Conservation (phyloP, 2,329 filamentous ascomycete genomes). For the Acephala macrosclerotiorum region DNA sequence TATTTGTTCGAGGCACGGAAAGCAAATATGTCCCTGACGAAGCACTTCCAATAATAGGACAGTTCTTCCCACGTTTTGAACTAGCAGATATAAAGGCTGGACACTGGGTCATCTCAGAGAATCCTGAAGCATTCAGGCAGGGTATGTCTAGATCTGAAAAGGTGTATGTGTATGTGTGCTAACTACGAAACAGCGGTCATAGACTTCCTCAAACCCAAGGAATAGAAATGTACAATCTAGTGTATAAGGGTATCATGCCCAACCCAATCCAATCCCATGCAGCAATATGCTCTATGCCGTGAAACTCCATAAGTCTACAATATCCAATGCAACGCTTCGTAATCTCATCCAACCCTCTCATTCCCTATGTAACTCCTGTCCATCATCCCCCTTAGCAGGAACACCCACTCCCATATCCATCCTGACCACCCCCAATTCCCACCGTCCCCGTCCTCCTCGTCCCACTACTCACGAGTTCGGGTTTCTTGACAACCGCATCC, state of each 20-base stretch:
- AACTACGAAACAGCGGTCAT: conserved; percentile 59
- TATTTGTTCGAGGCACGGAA: conserved; percentile 81
- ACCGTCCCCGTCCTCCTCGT: conserved; percentile 35
- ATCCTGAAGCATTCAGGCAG: conserved; percentile 78
- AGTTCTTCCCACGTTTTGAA: conserved; percentile 82
- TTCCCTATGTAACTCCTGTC: neutral
- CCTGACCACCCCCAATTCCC: conserved; percentile 34
- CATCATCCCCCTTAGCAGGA: conserved; percentile 30
- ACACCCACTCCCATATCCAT: conserved; percentile 33
- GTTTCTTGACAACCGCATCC: conserved; percentile 55
- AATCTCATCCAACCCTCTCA: neutral
- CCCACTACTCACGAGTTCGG: conserved; percentile 48
- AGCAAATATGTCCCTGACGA: conserved; percentile 86
- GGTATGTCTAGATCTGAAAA: conserved; percentile 56
- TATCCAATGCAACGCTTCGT: conserved; percentile 10
- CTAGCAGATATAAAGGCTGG: conserved; percentile 79
- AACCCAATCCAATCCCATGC: conserved; percentile 17
- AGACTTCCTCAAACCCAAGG: conserved; percentile 62
- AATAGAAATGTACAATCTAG: conserved; percentile 41
- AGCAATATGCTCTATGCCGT: conserved; percentile 24
- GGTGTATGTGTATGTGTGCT: neutral
- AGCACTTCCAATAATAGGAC: conserved; percentile 77
- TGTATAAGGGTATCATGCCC: conserved; percentile 45
- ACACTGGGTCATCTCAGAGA: conserved; percentile 91
- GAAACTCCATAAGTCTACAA: conserved; percentile 18